phyloP scores from a whole-genome alignment of 1,139 yeast species.

The Hyphopichia pseudoburtonii region DNA sequence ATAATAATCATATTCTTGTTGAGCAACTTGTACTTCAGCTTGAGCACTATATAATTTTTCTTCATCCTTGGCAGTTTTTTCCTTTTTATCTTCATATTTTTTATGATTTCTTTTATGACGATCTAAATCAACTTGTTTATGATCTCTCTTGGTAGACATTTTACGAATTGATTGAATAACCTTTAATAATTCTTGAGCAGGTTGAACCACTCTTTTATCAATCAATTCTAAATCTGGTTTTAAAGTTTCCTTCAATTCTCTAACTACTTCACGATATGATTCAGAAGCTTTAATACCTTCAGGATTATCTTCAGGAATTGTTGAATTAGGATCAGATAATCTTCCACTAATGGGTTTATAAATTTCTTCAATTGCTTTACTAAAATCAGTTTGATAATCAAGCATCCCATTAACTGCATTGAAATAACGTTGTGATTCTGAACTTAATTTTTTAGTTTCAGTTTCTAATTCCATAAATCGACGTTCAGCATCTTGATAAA shows the following conservation, averaged over 20 bases:
- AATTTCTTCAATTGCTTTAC: slow-evolving; percentile 91
- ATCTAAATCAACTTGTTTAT: slow-evolving; percentile 91
- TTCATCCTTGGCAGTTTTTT: slow-evolving; percentile 82
- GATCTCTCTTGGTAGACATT: slow-evolving; percentile 94
- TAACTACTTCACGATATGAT: slow-evolving; percentile 84
- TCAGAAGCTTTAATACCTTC: slow-evolving; percentile 95
- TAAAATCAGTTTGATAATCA: slow-evolving; percentile 88
- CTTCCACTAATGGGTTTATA: slow-evolving; percentile 95
- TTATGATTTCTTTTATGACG: slow-evolving; percentile 69
- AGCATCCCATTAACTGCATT: slow-evolving; percentile 92
- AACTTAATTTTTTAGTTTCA: slow-evolving; percentile 87
- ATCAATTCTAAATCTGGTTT: slow-evolving; percentile 93
- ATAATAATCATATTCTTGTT: slow-evolving; percentile 93
- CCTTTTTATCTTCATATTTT: slow-evolving; percentile 80
- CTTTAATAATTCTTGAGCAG: slow-evolving; percentile 86
- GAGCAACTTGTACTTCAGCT: slow-evolving; percentile 86
- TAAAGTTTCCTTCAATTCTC: slow-evolving; percentile 78
- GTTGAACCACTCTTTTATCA: slow-evolving; percentile 83
- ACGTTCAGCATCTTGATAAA: slow-evolving; percentile 91
- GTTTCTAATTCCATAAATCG: slow-evolving; percentile 88
- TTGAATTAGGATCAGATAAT: slow-evolving; percentile 81
- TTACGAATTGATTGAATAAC: slow-evolving; percentile 82
- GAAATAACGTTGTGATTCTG: slow-evolving; percentile 86
- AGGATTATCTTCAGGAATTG: slow-evolving; percentile 90
- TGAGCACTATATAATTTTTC: slow-evolving; percentile 86